Base-by-base conservation (phyloP, 2,329 filamentous ascomycete species). In the Daldinia sp. region DNA sequence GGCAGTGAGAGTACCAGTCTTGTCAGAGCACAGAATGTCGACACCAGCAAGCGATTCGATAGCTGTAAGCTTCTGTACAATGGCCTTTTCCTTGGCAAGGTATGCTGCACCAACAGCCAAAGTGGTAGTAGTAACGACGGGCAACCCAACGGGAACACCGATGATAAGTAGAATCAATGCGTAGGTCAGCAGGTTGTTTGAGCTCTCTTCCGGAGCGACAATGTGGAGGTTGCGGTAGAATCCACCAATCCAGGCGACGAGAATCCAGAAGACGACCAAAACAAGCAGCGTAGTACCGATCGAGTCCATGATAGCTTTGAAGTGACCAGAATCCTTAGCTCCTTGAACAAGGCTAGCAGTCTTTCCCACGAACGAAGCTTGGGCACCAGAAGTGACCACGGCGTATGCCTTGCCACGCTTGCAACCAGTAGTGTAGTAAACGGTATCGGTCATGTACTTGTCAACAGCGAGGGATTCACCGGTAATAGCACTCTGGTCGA, bases 271-370 rank as follows among this genome's bases (percentile, higher is more conserved):
- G 79, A 92, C 89, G 83, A 92, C 90, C 73, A 92, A 83, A 78
- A 92, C 89, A 76, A 92, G 84, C 65, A 92, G 85, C 73, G 87
- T 83, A 70, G 89, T 91, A 82, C 90, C 90, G 76, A 92, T 92
- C 78, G 87, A 89, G 87, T 92, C 89, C 90, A 92, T 92, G 86
- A 92, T 90, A 75, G 89, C 89, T 84, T 92, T 92, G 88, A 91
- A 91, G 81, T 91, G 89, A 85, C 90, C 90, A 75, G 87, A 85
- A 79, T 92, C 90, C 82, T 90, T 84, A 74, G 90, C 89, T 76
- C 90, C 89, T 81, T 90, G 87, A 58, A 92, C 90, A 67, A 92
- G 85, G 76, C 86, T 86, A 74, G 90, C 90, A 76, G 90, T 92
- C 82, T 89, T 89, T 83, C 90, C 90, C 80, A 92, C 89, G 84